Evolutionary conservation across 148 eudicot genomes (phyloP).

Genomic region (Pouteria glomerata): DNA sequence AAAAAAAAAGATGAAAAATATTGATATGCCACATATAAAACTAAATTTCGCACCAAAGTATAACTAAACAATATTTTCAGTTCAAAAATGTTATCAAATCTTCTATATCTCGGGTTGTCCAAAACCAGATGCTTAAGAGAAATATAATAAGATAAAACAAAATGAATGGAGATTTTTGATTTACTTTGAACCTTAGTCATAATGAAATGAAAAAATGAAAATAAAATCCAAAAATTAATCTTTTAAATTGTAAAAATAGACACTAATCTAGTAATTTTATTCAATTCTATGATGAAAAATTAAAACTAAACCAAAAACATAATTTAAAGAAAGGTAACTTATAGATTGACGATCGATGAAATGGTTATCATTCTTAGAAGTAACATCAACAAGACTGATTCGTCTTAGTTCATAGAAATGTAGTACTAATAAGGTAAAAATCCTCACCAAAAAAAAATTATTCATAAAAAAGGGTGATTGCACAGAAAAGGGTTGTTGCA

Average conservation of each 20-base stretch:
- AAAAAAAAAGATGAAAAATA: too few relatives aligned
- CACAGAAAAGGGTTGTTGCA: too few relatives aligned
- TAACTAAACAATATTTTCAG: too few relatives aligned
- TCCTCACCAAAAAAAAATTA: too few relatives aligned
- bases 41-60: too few relatives aligned
- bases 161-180: too few relatives aligned
- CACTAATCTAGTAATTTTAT: neutral
- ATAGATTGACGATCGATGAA: neutral
- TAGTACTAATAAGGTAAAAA: too few relatives aligned
- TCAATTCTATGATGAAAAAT: neutral
- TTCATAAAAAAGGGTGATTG: too few relatives aligned
- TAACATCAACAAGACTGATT: too few relatives aligned
- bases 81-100: neutral
- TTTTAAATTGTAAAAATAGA: neutral
- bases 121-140: neutral
- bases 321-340: neutral
- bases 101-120: neutral
- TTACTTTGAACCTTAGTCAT: neutral
- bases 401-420: too few relatives aligned
- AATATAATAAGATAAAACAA: too few relatives aligned
- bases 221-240: neutral
- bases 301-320: neutral
- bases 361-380: neutral
- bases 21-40: too few relatives aligned
- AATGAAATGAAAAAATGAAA: neutral